Conservation (phyloP, 1,284 basidiomycete genomes). For the Malassezia arunalokei region DNA sequence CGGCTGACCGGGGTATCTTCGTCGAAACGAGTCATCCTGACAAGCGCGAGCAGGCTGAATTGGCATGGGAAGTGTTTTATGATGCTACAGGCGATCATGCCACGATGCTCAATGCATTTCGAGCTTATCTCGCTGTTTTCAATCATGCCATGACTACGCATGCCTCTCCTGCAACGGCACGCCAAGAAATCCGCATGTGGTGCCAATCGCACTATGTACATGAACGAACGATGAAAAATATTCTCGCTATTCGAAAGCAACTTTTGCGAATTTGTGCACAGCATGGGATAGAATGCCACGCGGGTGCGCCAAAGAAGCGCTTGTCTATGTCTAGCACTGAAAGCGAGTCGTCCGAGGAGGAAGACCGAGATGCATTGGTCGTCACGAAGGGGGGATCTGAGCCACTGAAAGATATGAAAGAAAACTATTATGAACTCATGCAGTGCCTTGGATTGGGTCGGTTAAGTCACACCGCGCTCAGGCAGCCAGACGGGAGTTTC, state of each 20-base stretch:
- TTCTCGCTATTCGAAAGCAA: conserved; percentile 34
- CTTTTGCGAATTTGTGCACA: conserved; percentile 27
- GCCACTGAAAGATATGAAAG: background rate
- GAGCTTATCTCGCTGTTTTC: conserved; percentile 32
- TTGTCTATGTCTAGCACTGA: background rate
- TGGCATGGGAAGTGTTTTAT: conserved; percentile 46
- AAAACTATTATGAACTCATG: conserved; percentile 20
- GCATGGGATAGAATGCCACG: conserved; percentile 25
- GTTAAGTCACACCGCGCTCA: conserved; percentile 24
- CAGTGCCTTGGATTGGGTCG: conserved; percentile 26
- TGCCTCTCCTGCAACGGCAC: background rate
- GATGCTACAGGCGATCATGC: conserved; percentile 37
- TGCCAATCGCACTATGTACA: conserved; percentile 35
- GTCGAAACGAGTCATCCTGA: conserved; percentile 25
- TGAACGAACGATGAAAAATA: conserved; percentile 31
- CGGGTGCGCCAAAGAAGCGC: background rate
- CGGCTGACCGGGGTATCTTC: conserved; percentile 28
- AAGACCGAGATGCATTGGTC: conserved; percentile 7
- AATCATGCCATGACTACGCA: background rate
- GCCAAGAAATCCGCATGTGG: conserved; percentile 22
- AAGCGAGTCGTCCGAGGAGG: background rate
- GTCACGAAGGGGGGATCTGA: background rate
- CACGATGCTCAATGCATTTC: conserved; percentile 37
- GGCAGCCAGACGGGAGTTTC: conserved; percentile 26
- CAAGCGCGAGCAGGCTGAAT: conserved; percentile 31